Evolutionary conservation across 345 rosid species (phyloP).

Genomic region (Eutrema yunnanense): DNA sequence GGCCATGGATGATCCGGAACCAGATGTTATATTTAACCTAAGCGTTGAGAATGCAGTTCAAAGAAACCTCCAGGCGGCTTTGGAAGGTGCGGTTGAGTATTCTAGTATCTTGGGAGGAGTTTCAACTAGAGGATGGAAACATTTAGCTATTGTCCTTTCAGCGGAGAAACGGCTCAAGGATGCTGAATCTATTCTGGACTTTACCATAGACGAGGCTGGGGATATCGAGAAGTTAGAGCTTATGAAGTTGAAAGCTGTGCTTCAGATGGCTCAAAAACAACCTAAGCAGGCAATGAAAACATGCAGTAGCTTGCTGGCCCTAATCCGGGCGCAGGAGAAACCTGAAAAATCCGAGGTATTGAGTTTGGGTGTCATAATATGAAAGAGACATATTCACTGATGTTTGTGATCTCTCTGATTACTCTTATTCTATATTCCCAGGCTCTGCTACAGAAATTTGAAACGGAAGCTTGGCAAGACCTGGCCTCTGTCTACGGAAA

Average conservation of each 20-base stretch:
- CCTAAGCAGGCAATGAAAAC: constrained; percentile 90
- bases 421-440: constrained; percentile 24
- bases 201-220: constrained; percentile 72
- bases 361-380: constrained; percentile 6
- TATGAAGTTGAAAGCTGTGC: constrained; percentile 71
- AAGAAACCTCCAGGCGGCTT: constrained; percentile 71
- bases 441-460: constrained; percentile 46
- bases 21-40: constrained; percentile 53
- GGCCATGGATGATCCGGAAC: constrained; percentile 38
- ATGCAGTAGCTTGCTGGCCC: constrained; percentile 65
- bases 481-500: constrained; percentile 60
- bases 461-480: constrained; percentile 80
- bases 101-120: constrained; percentile 47
- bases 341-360: constrained; percentile 44
- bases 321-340: constrained; percentile 68
- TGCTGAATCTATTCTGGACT: constrained; percentile 64
- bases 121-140: constrained; percentile 71
- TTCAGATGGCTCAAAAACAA: constrained; percentile 73
- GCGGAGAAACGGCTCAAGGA: constrained; percentile 66
- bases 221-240: constrained; percentile 63
- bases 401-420: constrained; percentile 8
- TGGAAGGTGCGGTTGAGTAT: constrained; percentile 56
- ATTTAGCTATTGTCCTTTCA: constrained; percentile 63
- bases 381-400: neutral
- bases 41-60: constrained; percentile 78